These are phyloP conservation scores for Hirschioporus abietinus DNA, from an alignment of 768 basidiomycete species.

Conservation along the genomic window DNA sequence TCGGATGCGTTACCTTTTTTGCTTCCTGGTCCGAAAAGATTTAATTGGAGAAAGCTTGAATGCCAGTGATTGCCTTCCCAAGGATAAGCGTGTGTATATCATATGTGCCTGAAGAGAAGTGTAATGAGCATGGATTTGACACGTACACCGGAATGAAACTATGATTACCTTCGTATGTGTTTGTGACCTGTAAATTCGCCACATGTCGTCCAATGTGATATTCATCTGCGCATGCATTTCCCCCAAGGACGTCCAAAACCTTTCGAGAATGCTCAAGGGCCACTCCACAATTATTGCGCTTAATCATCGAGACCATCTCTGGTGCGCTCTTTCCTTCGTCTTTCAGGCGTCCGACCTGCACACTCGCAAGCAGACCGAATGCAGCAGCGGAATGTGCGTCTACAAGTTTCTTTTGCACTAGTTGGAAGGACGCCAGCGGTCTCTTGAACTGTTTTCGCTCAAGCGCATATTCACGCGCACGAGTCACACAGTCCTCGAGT, in stretches of 20 bases:
- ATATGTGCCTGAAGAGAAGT: constrained; percentile 46
- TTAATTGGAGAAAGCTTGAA: constrained; percentile 75
- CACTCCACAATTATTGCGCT: constrained; percentile 95
- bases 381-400: constrained; percentile 87
- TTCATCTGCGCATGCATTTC: constrained; percentile 93
- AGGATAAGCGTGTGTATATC: constrained; percentile 89
- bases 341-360: constrained; percentile 71
- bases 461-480: constrained; percentile 77
- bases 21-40: neutral
- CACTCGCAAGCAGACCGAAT: constrained; percentile 53
- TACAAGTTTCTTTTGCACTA: constrained; percentile 96
- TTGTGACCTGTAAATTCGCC: constrained; percentile 91
- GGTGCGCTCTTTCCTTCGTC: constrained; percentile 67
- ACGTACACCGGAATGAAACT: constrained; percentile 3
- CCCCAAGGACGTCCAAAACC: constrained; percentile 87
- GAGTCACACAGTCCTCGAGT: constrained; percentile 82
- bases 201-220: constrained; percentile 95
- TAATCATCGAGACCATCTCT: constrained; percentile 93
- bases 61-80: constrained; percentile 88
- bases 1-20: too few species aligned
- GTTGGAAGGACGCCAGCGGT: constrained; percentile 90
- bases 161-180: constrained; percentile 81
- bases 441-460: constrained; percentile 87
- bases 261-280: constrained; percentile 77
- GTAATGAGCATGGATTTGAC: constrained; percentile 5